phyloP scores from a whole-genome alignment of 2,329 filamentous ascomycete genomes.

The Epichloe typhina region DNA sequence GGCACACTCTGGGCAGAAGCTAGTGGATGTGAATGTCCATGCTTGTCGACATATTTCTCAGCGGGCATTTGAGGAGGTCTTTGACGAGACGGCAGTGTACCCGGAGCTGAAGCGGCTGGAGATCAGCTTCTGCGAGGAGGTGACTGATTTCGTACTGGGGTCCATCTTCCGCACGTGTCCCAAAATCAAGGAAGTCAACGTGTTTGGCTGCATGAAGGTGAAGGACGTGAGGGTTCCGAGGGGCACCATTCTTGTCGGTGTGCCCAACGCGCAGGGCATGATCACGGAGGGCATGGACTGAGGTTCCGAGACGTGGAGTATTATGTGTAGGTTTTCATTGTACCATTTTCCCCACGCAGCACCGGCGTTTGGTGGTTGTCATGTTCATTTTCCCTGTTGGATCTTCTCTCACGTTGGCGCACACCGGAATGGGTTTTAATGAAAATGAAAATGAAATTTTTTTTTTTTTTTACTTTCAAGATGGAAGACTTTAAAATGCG shows the following conservation, averaged over 20 bases:
- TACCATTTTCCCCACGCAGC: neutral
- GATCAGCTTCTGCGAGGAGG: conserved; percentile 59
- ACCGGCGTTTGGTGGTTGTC: too few species aligned
- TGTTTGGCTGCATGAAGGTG: conserved; percentile 54
- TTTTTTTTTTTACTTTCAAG: too few species aligned
- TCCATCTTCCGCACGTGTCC: conserved; percentile 53
- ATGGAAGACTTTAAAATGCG: too few species aligned
- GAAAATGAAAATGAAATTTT: rapidly evolving
- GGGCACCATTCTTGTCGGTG: conserved; percentile 42
- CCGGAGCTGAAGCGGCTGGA: conserved; percentile 59
- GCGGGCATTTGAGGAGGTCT: conserved; percentile 61
- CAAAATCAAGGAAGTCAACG: conserved; percentile 42
- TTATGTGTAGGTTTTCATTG: neutral
- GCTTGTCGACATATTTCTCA: conserved; percentile 71
- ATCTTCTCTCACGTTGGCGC: too few species aligned
- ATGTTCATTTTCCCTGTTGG: too few species aligned
- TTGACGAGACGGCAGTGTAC: conserved; percentile 48
- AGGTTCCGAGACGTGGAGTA: neutral
- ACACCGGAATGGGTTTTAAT: too few species aligned
- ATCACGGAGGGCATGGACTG: conserved; percentile 34
- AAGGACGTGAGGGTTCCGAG: conserved; percentile 38
- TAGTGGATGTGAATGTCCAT: conserved; percentile 63
- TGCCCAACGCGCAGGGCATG: conserved; percentile 47
- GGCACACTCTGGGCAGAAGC: conserved; percentile 57
- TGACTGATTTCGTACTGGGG: conserved; percentile 52